phyloP scores from a whole-genome alignment of 2,329 filamentous ascomycete genomes.

The Colletotrichum limetticola region DNA sequence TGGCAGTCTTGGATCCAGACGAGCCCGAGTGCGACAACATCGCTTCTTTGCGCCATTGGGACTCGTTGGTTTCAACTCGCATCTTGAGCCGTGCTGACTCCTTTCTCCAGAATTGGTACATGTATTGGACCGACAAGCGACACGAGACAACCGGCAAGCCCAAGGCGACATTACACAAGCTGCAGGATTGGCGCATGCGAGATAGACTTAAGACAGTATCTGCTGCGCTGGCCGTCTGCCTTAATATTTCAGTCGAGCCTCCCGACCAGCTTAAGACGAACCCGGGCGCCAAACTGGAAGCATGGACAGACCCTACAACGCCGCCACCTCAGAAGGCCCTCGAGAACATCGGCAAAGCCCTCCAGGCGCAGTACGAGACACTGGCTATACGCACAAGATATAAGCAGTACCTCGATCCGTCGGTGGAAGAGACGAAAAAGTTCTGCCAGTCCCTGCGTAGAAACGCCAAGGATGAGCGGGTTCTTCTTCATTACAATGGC shows the following conservation, averaged over 20 bases:
- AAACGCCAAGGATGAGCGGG: constrained; percentile 94
- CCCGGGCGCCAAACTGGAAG: constrained; percentile 92
- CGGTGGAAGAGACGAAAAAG: constrained; percentile 96
- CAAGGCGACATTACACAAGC: constrained; percentile 70
- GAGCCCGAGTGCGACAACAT: not conserved
- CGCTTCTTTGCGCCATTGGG: constrained; percentile 7
- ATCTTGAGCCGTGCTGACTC: constrained; percentile 32
- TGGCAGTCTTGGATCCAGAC: not conserved
- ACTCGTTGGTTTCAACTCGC: constrained; percentile 8
- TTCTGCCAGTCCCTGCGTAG: constrained; percentile 90
- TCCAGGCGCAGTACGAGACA: constrained; percentile 97
- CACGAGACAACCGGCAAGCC: constrained; percentile 95
- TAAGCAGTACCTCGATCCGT: constrained; percentile 96
- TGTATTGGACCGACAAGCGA: constrained; percentile 99
- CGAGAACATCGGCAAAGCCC: constrained; percentile 92
- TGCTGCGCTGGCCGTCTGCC: constrained; percentile 90
- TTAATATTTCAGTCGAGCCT: constrained; percentile 97
- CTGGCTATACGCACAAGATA: constrained; percentile 95
- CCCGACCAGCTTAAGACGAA: constrained; percentile 97
- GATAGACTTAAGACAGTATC: constrained; percentile 97
- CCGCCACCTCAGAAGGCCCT: constrained; percentile 85
- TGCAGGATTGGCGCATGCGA: constrained; percentile 97
- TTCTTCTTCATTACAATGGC: constrained; percentile 98
- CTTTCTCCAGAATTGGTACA: constrained; percentile 86
- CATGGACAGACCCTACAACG: constrained; percentile 92